Percentiles rank a stretch among this genome's conserved stretches.
Conservation (phyloP, 306 rosid genomes). For the Boehmeria nivea region DNA sequence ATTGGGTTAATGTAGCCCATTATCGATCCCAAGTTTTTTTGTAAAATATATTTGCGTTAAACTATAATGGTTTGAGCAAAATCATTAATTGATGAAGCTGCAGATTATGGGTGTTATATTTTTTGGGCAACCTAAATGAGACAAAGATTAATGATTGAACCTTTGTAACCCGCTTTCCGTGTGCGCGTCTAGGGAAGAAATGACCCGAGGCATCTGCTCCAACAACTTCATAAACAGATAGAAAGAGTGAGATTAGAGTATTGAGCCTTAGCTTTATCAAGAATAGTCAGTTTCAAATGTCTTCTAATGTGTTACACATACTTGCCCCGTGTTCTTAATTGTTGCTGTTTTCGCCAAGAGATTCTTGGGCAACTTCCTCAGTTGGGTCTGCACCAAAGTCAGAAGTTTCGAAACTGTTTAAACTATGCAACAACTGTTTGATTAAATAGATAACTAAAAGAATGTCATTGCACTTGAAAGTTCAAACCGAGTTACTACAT, state of each 20-base stretch:
- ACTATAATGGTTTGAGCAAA: not conserved
- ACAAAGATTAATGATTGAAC: conserved; percentile 31
- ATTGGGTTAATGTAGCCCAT: no score
- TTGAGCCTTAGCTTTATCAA: not conserved
- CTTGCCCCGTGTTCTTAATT: conserved; percentile 77
- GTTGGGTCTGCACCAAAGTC: conserved; percentile 50
- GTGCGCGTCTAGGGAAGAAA: conserved; percentile 77
- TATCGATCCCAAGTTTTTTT: no score
- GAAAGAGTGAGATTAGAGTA: conserved; percentile 6
- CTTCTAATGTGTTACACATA: conserved; percentile 22
- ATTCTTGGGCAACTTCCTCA: conserved; percentile 72
- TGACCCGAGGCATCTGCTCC: conserved; percentile 75
- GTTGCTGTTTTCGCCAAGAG: conserved; percentile 58
- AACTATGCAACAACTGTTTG: not conserved
- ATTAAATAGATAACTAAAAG: no score
- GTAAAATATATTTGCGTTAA: no score
- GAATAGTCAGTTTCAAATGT: conserved; percentile 8
- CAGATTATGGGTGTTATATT: no score
- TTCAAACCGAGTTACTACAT: no score
- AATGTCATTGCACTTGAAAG: no score
- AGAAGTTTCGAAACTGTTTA: not conserved
- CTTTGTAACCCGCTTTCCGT: conserved; percentile 75
- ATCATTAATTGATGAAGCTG: not conserved
- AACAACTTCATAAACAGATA: conserved; percentile 50
- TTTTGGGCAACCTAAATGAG: no score